Evolutionary conservation across 768 basidiomycete genomes (phyloP), one percentile per base, ranked within the genome.

Genomic region (Tremella yokohamensis): DNA sequence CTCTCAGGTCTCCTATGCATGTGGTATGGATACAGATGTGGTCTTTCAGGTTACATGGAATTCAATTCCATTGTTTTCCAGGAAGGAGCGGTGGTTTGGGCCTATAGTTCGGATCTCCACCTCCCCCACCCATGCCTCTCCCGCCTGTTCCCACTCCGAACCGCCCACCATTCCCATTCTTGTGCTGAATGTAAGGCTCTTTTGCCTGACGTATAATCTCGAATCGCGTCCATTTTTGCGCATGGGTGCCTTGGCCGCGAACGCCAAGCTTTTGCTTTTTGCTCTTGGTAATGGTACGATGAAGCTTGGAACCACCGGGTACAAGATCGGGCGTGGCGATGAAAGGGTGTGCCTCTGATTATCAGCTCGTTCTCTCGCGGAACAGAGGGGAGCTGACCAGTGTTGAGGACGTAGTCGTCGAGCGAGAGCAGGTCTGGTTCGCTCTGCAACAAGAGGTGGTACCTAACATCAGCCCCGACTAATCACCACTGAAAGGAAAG

Each of bases 381-480:
- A 34, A 34, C n/a, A n/a, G n/a, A n/a, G n/a, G n/a, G 22, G 34
- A 42, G 24, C 73, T 58, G 13, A 70, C 73, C 75, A 8, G 76
- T 77, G 20, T 75, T 77, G 24, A 76, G 53, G 24, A 78, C 77
- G 54, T 77, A 78, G 54, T 75, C 73, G 57, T 78, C 77, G 11
- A 78, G 66, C 8, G 73, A 73, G 15, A 78, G 38, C 6, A 73
- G 25, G 39, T 75, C 69, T 24, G 73, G 73, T 42, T 73, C 72
- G n/a, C 72, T 66, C 39, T 76, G 73, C 0, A 78, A 58, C 12
- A 78, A 58, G 58, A 72, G 76, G 51, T 77, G 75, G 45, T 77
- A 77, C 52, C 70, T 69, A 24, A 8, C 25, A 11, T 26, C n/a
- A 45, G 45, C 42, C 48, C n/a, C 39, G 26, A n/a, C n/a, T 48